Percentiles rank a stretch among this genome's conserved stretches.
Conservation (phyloP, 2,329 filamentous ascomycete genomes). For the Daldinia eschscholtzii region DNA sequence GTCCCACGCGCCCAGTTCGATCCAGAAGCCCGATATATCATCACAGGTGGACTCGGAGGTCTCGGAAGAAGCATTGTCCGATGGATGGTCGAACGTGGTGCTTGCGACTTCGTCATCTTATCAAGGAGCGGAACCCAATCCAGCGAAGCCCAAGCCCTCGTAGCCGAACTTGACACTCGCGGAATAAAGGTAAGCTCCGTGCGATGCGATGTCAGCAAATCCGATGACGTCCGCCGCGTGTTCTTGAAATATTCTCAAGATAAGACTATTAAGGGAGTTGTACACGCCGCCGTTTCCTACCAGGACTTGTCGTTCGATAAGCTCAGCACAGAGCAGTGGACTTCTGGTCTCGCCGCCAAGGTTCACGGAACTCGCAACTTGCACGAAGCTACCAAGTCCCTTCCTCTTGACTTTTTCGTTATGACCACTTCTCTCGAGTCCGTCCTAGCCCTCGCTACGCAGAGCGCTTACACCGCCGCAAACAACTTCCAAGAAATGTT, state of each 20-base stretch:
- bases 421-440: constrained; percentile 16
- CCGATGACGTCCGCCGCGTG: constrained; percentile 3
- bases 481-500: constrained; percentile 31
- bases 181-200: constrained; percentile 5
- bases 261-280: constrained; percentile 17
- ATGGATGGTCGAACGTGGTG: constrained; percentile 34
- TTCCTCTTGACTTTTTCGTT: constrained; percentile 20
- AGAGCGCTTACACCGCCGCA: constrained; percentile 18
- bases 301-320: constrained; percentile 17
- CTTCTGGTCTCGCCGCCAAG: constrained; percentile 12
- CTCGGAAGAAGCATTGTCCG: constrained; percentile 27
- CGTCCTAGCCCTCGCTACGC: constrained; percentile 15
- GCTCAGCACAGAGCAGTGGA: constrained; percentile 14
- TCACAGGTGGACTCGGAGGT: constrained; percentile 31
- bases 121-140: constrained; percentile 15
- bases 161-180: background rate
- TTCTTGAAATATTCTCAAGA: constrained; percentile 1
- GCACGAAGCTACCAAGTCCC: constrained; percentile 10
- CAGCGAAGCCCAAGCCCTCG: constrained; percentile 10
- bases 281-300: constrained; percentile 22
- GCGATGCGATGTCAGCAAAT: constrained; percentile 14
- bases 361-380: constrained; percentile 19
- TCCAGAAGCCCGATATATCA: constrained; percentile 21
- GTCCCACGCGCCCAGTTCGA: constrained; percentile 19
- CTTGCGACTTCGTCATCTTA: constrained; percentile 23